Conservation (phyloP, 495 filamentous ascomycete species). For the Schizothecium vesticola region DNA sequence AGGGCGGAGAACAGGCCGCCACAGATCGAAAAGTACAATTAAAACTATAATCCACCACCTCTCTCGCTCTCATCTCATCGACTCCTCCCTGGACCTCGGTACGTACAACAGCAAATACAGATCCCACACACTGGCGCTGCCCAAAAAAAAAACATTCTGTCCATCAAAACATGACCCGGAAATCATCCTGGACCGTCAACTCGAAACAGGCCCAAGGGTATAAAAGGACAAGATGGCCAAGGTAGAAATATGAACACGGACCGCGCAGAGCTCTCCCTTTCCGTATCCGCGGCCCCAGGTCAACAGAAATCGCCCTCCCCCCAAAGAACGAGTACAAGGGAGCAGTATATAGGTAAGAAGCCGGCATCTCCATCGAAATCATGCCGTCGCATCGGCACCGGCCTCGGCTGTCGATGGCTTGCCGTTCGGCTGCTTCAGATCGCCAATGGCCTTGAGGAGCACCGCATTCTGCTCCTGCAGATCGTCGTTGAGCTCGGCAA, state of each 20-base stretch:
- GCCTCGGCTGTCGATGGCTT: neutral
- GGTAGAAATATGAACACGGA: neutral
- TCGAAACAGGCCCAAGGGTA: constrained; percentile 4
- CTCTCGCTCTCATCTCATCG: neutral
- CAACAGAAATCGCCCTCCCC: neutral
- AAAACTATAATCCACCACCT: neutral
- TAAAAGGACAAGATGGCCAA: constrained; percentile 1
- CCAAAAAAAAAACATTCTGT: constrained; percentile 4
- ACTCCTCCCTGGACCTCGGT: neutral
- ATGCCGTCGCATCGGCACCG: neutral
- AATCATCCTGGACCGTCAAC: neutral
- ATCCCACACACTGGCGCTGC: neutral
- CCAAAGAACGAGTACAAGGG: neutral
- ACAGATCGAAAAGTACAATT: neutral
- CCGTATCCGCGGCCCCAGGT: neutral
- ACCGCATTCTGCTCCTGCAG: constrained; percentile 40
- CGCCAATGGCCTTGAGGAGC: constrained; percentile 40
- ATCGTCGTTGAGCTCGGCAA: constrained; percentile 44
- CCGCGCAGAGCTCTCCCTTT: neutral
- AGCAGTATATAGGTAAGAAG: neutral
- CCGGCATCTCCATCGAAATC: neutral
- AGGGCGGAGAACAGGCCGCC: neutral
- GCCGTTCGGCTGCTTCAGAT: constrained; percentile 13
- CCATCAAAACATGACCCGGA: neutral
- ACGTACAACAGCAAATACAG: neutral